Evolutionary conservation across 345 rosid species (phyloP).

Genomic region (Lepidium sativum): DNA sequence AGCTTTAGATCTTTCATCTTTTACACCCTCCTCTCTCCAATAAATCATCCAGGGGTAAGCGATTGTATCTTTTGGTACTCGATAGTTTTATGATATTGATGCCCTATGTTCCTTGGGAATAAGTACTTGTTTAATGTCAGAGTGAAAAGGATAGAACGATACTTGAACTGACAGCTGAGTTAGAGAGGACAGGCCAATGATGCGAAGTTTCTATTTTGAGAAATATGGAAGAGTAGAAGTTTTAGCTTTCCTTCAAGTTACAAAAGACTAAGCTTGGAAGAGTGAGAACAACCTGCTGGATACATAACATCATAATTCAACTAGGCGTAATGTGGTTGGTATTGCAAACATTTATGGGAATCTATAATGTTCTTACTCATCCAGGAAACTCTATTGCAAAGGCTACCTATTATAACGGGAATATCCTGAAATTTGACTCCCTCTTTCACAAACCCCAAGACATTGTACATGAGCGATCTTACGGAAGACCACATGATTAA

Average conservation of each 20-base stretch:
- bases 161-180: conserved; percentile 45
- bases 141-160: conserved; percentile 65
- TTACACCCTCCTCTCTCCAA: background rate
- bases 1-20: no score
- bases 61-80: background rate
- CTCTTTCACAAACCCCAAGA: background rate
- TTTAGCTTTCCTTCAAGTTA: conserved; percentile 71
- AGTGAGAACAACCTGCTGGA: conserved; percentile 43
- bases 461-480: background rate
- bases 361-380: background rate
- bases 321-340: background rate
- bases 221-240: conserved; percentile 84
- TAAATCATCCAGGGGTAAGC: conserved; percentile 45
- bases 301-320: conserved; percentile 23
- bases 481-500: conserved; percentile 41
- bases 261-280: conserved; percentile 75
- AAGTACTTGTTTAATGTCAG: conserved; percentile 28
- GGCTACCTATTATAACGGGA: conserved; percentile 14
- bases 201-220: conserved; percentile 71
- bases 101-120: conserved; percentile 1
- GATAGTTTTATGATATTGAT: background rate
- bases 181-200: conserved; percentile 54
- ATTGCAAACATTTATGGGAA: background rate
- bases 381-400: background rate
- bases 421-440: background rate